Evolutionary conservation across 2,329 filamentous ascomycete species (phyloP).

Genomic region (Orbilia javanica): DNA sequence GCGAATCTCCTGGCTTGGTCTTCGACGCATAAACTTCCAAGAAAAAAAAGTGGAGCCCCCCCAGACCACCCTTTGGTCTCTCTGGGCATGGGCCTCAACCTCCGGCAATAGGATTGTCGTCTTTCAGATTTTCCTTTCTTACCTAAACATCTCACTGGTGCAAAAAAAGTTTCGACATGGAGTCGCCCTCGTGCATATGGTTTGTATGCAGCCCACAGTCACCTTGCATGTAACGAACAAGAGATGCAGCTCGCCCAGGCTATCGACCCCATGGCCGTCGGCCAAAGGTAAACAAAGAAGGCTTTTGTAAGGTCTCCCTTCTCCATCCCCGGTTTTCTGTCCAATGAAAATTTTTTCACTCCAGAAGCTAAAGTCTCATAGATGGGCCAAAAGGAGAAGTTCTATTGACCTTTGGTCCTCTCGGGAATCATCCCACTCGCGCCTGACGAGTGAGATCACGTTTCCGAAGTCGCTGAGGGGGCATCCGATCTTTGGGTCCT

Average conservation of each 20-base stretch:
- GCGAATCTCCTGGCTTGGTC: slow-evolving; percentile 57
- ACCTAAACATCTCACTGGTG: slow-evolving; percentile 58
- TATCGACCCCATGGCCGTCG: slow-evolving; percentile 55
- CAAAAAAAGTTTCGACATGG: slow-evolving; percentile 50
- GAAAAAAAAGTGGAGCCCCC: slow-evolving; percentile 55
- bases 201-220: slow-evolving; percentile 59
- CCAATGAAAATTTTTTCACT: slow-evolving; percentile 58
- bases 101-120: slow-evolving; percentile 49
- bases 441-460: slow-evolving; percentile 59
- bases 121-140: slow-evolving; percentile 38
- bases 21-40: slow-evolving; percentile 57
- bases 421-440: slow-evolving; percentile 59
- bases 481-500: slow-evolving; percentile 39
- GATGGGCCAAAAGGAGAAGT: slow-evolving; percentile 53
- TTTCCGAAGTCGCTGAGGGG: slow-evolving; percentile 47
- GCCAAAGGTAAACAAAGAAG: slow-evolving; percentile 58
- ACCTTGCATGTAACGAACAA: slow-evolving; percentile 59
- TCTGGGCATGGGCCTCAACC: slow-evolving; percentile 40
- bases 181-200: slow-evolving; percentile 56
- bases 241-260: slow-evolving; percentile 57
- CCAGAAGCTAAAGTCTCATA: slow-evolving; percentile 56
- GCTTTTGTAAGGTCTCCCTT: slow-evolving; percentile 20
- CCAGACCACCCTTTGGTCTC: slow-evolving; percentile 37
- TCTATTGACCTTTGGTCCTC: slow-evolving; percentile 41
- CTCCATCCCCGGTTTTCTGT: slow-evolving; percentile 43